These are phyloP conservation scores for Pelargonium cotyledonis DNA, from an alignment of 441 rosid genomes.

Conservation along the genomic window DNA sequence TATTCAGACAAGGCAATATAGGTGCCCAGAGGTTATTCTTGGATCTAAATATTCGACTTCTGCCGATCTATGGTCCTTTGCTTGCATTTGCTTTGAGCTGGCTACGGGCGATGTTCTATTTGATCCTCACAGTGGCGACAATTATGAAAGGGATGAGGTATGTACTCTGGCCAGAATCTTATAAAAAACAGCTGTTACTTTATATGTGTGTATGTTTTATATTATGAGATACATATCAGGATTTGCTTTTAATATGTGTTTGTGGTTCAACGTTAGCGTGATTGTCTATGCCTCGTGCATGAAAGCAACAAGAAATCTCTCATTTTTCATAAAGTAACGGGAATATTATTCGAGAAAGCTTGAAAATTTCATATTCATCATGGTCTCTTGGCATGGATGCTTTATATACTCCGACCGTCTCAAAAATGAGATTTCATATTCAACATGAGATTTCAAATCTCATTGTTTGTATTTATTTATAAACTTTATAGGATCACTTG, in stretches of 20 bases:
- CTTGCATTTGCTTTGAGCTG: slow-evolving; percentile 66
- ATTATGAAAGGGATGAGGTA: slow-evolving; percentile 68
- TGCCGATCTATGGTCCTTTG: slow-evolving; percentile 71
- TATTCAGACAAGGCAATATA: slow-evolving; percentile 69
- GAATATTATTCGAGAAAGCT: no score
- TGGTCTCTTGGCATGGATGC: no score
- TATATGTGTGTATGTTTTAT: neutral
- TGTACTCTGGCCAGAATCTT: neutral
- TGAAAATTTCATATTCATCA: no score
- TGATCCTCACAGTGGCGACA: slow-evolving; percentile 71
- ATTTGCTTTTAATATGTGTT: neutral
- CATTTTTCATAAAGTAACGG: no score
- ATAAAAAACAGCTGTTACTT: neutral
- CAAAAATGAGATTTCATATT: no score
- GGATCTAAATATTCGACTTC: slow-evolving; percentile 60
- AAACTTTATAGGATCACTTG: slow-evolving; percentile 53
- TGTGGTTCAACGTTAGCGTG: no score
- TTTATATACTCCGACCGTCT: no score
- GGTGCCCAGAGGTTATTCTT: slow-evolving; percentile 67
- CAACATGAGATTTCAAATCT: neutral
- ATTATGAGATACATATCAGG: neutral
- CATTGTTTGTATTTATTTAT: neutral
- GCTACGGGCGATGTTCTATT: slow-evolving; percentile 65
- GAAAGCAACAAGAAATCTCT: no score
- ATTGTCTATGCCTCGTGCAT: no score